Evolutionary conservation across 305 asterid genomes (phyloP).

Genomic region (Andrographis paniculata): DNA sequence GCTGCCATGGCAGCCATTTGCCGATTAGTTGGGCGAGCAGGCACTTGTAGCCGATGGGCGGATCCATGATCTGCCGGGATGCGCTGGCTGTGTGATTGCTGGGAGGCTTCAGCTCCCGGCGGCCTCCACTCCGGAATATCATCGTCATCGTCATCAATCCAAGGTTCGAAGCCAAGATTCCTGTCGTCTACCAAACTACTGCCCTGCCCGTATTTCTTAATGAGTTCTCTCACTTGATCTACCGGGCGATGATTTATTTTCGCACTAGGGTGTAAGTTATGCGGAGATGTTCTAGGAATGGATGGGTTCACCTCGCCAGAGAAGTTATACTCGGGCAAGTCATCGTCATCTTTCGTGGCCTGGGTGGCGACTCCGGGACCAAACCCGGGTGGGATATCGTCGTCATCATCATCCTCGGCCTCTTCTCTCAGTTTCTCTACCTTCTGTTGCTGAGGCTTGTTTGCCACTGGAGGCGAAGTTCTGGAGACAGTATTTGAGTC

Average conservation of each 20-base stretch:
- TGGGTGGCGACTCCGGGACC: constrained; percentile 33
- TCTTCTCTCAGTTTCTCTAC: no score
- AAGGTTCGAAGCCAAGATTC: constrained; percentile 48
- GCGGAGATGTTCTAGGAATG: constrained; percentile 20
- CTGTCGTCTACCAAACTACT: constrained; percentile 23
- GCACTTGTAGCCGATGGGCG: no score
- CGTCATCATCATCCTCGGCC: constrained; percentile 33
- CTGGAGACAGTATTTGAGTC: constrained; percentile 27
- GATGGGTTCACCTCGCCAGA: constrained; percentile 25
- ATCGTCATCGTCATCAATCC: constrained; percentile 85
- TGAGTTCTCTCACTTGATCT: constrained; percentile 76
- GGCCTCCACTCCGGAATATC: constrained; percentile 98
- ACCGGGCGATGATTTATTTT: constrained; percentile 35
- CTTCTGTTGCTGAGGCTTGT: constrained; percentile 11
- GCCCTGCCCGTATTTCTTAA: constrained; percentile 76
- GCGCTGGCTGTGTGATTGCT: constrained; percentile 12
- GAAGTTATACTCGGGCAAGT: neutral
- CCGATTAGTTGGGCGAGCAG: no score
- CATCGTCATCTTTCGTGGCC: neutral
- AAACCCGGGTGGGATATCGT: constrained; percentile 1
- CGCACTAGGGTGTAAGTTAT: constrained; percentile 20
- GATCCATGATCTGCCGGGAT: no score
- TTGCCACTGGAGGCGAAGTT: constrained; percentile 15
- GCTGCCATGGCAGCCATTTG: no score
- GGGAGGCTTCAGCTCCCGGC: constrained; percentile 36